Evolutionary conservation across 2,329 filamentous ascomycete genomes (phyloP).

Genomic region (Elsinoe necatrix): DNA sequence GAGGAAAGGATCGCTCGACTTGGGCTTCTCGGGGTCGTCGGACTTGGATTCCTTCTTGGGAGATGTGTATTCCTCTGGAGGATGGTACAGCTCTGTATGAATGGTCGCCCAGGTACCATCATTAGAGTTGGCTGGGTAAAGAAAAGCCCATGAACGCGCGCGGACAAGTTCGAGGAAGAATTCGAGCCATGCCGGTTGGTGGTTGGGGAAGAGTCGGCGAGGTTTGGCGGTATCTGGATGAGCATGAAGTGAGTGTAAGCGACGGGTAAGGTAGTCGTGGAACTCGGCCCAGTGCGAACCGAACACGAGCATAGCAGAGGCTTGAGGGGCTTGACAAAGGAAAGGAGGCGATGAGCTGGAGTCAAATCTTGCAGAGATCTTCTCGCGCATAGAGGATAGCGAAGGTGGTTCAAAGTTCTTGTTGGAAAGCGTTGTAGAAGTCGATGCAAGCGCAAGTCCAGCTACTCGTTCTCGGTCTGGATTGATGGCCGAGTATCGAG

Average conservation of each 20-base stretch:
- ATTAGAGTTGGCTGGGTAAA: conserved; percentile 59
- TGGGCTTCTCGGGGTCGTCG: conserved; percentile 5
- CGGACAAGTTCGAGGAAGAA: conserved; percentile 68
- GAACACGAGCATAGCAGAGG: conserved; percentile 72
- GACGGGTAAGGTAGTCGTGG: conserved; percentile 65
- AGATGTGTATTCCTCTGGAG: conserved; percentile 57
- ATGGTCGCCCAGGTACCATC: conserved; percentile 61
- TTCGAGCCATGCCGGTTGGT: conserved; percentile 68
- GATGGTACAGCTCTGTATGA: conserved; percentile 64
- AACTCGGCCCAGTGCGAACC: conserved; percentile 82
- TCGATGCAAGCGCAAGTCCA: conserved; percentile 72
- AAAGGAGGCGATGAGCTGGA: conserved; percentile 49
- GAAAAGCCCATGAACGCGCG: conserved; percentile 64
- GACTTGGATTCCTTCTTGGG: neutral
- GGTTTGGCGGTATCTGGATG: conserved; percentile 19
- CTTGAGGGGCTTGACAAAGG: conserved; percentile 76
- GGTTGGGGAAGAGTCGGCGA: conserved; percentile 55
- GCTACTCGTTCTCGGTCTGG: conserved; percentile 50
- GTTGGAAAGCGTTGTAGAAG: conserved; percentile 55
- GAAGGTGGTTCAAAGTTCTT: conserved; percentile 45
- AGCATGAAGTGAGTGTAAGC: conserved; percentile 38
- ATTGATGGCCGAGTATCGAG: conserved; percentile 56
- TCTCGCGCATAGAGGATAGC: conserved; percentile 30
- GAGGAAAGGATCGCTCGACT: conserved; percentile 31
- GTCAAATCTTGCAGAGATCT: conserved; percentile 17